phyloP scores from a whole-genome alignment of 1,284 basidiomycete species.

The Ustilago crameri region DNA sequence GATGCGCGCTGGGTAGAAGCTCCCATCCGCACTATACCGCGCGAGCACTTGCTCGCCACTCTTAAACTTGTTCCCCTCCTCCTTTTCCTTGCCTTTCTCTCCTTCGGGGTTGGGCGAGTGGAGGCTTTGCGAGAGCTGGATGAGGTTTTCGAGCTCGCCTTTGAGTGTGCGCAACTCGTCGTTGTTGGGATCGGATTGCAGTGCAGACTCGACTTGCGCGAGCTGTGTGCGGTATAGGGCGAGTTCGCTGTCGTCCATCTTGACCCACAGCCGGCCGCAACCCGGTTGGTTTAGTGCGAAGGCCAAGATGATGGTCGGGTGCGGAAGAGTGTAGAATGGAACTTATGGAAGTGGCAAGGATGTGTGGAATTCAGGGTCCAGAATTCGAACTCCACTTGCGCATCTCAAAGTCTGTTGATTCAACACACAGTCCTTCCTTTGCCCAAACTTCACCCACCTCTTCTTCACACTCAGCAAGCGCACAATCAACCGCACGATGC shows the following conservation, averaged over 20 bases:
- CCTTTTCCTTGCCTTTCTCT: neutral
- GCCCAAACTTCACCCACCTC: no score
- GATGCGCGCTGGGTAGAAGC: conserved; percentile 58
- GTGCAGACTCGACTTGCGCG: conserved; percentile 86
- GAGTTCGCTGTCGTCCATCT: conserved; percentile 22
- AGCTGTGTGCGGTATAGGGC: conserved; percentile 70
- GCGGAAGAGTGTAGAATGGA: no score
- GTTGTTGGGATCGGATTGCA: conserved; percentile 84
- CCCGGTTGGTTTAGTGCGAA: neutral
- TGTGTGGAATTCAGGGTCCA: no score
- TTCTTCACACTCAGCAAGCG: no score
- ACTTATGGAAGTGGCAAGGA: no score
- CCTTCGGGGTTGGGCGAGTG: neutral
- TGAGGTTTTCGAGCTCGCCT: conserved; percentile 87
- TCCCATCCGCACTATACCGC: conserved; percentile 74
- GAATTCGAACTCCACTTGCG: no score
- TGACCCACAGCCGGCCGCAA: neutral
- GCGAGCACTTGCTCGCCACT: conserved; percentile 94
- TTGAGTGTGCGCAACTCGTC: conserved; percentile 77
- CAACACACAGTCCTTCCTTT: no score
- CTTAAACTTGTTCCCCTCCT: conserved; percentile 5
- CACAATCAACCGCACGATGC: no score
- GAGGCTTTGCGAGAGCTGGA: conserved; percentile 77
- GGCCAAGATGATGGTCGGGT: no score
- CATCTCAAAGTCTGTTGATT: no score